A percentile compares a stretch with the other conserved stretches of the same genome.
phyloP scores from a whole-genome alignment of 179 eudicot species.

The Sideroxylon spinosum region DNA sequence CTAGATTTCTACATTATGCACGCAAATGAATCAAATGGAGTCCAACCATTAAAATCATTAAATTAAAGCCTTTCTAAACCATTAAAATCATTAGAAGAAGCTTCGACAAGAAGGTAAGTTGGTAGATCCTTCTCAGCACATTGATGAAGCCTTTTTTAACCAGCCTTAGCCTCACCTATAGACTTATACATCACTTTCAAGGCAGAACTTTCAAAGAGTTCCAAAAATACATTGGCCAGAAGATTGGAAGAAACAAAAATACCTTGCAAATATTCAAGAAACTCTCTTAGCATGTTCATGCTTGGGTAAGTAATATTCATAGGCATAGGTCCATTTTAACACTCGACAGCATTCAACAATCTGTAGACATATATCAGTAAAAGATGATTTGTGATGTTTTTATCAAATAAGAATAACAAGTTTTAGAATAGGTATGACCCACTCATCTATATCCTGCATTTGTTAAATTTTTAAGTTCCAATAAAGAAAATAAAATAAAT shows the following conservation, averaged over 20 bases:
- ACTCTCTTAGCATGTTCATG: slow-evolving; percentile 39
- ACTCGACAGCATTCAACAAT: slow-evolving; percentile 51
- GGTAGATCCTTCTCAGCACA: slow-evolving; percentile 56
- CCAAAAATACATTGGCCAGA: no score
- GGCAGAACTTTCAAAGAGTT: no score
- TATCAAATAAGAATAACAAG: no score
- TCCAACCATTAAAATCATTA: slow-evolving; percentile 11
- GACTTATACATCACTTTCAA: no score
- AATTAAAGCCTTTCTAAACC: no score
- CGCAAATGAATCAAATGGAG: background rate
- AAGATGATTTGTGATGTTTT: no score
- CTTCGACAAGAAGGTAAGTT: slow-evolving; percentile 36
- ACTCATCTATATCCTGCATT: no score
- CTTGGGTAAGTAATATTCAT: slow-evolving; percentile 42
- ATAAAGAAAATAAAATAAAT: no score
- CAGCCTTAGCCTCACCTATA: slow-evolving; percentile 60
- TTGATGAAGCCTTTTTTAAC: slow-evolving; percentile 44
- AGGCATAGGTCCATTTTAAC: slow-evolving; percentile 50
- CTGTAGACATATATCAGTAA: no score
- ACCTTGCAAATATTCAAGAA: slow-evolving; percentile 52
- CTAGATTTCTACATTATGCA: background rate
- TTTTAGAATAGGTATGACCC: no score
- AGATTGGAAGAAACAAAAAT: no score
- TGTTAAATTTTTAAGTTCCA: no score
- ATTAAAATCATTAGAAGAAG: slow-evolving; percentile 45